Base-by-base conservation (phyloP, 2,329 filamentous ascomycete species). In the Onygenales sp. region DNA sequence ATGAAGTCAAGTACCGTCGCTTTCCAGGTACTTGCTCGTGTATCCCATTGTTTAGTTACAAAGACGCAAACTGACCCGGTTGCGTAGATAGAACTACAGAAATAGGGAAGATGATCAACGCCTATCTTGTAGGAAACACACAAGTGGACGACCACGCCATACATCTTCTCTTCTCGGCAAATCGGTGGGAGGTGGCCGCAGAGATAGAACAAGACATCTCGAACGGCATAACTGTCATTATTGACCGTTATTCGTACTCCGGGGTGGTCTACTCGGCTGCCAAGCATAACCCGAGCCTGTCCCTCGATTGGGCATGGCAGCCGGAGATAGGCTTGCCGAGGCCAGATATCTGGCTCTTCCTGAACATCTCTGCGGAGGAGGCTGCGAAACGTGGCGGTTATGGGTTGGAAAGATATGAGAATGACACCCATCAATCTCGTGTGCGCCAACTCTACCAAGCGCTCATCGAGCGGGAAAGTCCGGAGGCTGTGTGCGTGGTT, bases 181-280 rank as follows among this genome's bases (percentile, higher is more conserved):
- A 96, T 67, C 80, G 91, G 47, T 95, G 91, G 91, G 91, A 95
- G 65, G 68, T 75, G 42, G 70, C 72, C 11, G 64, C 65, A 32
- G 62, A 63, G 43, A 76, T 77, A 37, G 63, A 69, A 36, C 56
- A 66, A 39, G 68, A 74, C 51, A 74, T 96, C 5, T 71, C 75
- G 0, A 68, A 75, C 1, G 91, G 92, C 7, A 84, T 78, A 17
- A 93, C 83, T 0, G 78, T 98, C 34, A 76, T 98, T 40, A 84
- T 92, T 60, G 93, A 98, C 70, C 84, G 93, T 47, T 98, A 97
- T 74, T 95, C 94, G 67, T 92, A 95, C 74, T 93, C 87, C 17
- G 93, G 93, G 52, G 87, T 91, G 54, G 89, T 96, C 49, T 98
- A 97, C 74, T 89, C 85, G 27, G 88, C 89, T 0, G 92, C 93